These are phyloP conservation scores for Verticillium klebahnii DNA, from an alignment of 2,329 filamentous ascomycete genomes.

Conservation along the genomic window DNA sequence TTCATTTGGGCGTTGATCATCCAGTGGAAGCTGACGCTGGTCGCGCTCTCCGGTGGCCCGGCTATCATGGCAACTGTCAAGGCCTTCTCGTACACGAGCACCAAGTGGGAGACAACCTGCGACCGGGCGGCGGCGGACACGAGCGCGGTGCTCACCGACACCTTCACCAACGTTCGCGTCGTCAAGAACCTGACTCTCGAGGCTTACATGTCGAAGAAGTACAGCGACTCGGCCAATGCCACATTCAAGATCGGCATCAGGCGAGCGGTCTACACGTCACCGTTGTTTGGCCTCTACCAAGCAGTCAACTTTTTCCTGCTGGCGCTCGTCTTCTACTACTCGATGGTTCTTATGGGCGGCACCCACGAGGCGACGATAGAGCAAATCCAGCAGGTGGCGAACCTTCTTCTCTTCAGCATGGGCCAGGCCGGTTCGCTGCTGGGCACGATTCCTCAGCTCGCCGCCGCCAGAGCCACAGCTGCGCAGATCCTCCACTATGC, in stretches of 20 bases:
- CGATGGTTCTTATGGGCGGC: slow-evolving; percentile 55
- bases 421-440: slow-evolving; percentile 67
- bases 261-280: slow-evolving; percentile 62
- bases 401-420: slow-evolving; percentile 79
- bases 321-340: slow-evolving; percentile 82
- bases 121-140: slow-evolving; percentile 59
- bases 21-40: slow-evolving; percentile 77
- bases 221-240: slow-evolving; percentile 43
- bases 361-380: slow-evolving; percentile 43
- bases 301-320: slow-evolving; percentile 66
- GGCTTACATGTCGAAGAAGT: slow-evolving; percentile 61
- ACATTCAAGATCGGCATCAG: slow-evolving; percentile 59
- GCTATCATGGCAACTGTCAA: slow-evolving; percentile 63
- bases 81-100: slow-evolving; percentile 59
- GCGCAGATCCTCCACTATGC: slow-evolving; percentile 67
- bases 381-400: slow-evolving; percentile 68
- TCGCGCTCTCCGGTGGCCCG: slow-evolving; percentile 65
- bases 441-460: slow-evolving; percentile 75
- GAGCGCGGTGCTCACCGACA: slow-evolving; percentile 65
- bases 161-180: slow-evolving; percentile 73
- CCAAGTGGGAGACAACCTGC: slow-evolving; percentile 66
- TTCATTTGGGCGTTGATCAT: slow-evolving; percentile 69
- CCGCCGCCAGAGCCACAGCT: slow-evolving; percentile 67
- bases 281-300: slow-evolving; percentile 75
- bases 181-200: slow-evolving; percentile 75